Evolutionary conservation across 164 flowering plant species (phyloP), one percentile per base, ranked within the genome.

Genomic region (Buxus sempervirens): DNA sequence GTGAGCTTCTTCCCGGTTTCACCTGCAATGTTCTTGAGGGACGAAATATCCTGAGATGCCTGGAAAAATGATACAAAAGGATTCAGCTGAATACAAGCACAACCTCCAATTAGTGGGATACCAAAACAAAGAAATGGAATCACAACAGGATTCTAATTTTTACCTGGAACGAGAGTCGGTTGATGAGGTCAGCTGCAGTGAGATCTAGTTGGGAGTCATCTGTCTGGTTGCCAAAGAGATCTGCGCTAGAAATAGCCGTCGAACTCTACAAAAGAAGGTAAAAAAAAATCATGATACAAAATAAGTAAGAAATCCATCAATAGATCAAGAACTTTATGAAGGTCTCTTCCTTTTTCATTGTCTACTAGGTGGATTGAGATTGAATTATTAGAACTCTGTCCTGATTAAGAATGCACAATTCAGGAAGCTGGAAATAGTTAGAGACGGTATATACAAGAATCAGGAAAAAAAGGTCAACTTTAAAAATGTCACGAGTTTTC

Each of bases 1-100:
- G 82, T 78, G 8, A 96, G 87, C 85, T 88, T 96, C 82, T 96
- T 96, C 71, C 98, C 95, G 0, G 99, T 93, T 79, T 93, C 98
- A 57, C 96, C 99, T 0, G 99, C 99, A n/a, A 93, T 90, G 73
- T 83, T 88, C 79, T 88, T 93, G 5, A 96, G 82, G 38, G 93
- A 86, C 28, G 96, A 87, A 25, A 93, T 76, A 75, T 96, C 99
- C 65, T 90, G 97, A 48, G 91, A 89, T 60, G 99, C 98, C 98
- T 93, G 84, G 32, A 65, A 56, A 54, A 25, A 42, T 23, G 27
- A 62, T 42, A 22, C 0, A 19, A 22, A 25, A 28, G 27, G 36
- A 4, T 12, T 61, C 38, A 38, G 8, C 16, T 27, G 5, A 3
- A 16, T 18, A 7, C 15, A 45, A 24, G 22, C 22, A 48, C 21